Evolutionary conservation across 2,329 filamentous ascomycete genomes (phyloP), one percentile per base, ranked within the genome.

Genomic region (Cordyceps militaris): DNA sequence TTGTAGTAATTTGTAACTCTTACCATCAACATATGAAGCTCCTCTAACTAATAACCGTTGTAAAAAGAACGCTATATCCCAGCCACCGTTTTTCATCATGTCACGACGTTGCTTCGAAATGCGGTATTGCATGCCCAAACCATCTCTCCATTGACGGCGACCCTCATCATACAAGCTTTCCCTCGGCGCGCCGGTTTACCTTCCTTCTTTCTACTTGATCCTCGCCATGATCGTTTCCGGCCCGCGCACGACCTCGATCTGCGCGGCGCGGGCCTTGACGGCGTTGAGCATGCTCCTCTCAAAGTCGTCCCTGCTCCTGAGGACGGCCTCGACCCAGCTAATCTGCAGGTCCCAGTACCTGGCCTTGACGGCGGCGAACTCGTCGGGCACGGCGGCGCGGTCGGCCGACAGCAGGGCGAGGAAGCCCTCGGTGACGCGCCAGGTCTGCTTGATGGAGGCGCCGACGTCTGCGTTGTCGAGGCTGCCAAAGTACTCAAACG

Each of bases 261-360:
- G 89, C 8, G 91, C 92, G n/a, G 92, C 93, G 69, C 86, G 84
- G 2, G 85, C 85, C 78, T 97, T 97, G 50, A 97, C 87, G 19
- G 84, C 82, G 68, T 91, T 94, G 62, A 97, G 73, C 89, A 97
- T 91, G 60, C 83, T 82, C 64, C 93, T 80, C 72, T 97, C 94
- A 74, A 96, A 97, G 75, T 99, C 94, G 71, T 99, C 94, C 64
- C 95, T 80, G 1, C 85, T 80, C 63, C 92, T 82, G 62, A 99
- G 70, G 49, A 96, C 93, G 7, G 89, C 88, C 77, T 99, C 95
- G 8, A 99, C 91, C 94, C 94, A 99, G 47, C 86, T 87, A 59
- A 97, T 86, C 71, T 95, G 91, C 69, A 97, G 77, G 73, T 99
- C 94, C 89, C 93, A 96, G 72, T 96, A 97, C 47, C 83, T 80